Evolutionary conservation across 176 grass and related monocot species (phyloP).

Genomic region (Triticum dicoccoides): DNA sequence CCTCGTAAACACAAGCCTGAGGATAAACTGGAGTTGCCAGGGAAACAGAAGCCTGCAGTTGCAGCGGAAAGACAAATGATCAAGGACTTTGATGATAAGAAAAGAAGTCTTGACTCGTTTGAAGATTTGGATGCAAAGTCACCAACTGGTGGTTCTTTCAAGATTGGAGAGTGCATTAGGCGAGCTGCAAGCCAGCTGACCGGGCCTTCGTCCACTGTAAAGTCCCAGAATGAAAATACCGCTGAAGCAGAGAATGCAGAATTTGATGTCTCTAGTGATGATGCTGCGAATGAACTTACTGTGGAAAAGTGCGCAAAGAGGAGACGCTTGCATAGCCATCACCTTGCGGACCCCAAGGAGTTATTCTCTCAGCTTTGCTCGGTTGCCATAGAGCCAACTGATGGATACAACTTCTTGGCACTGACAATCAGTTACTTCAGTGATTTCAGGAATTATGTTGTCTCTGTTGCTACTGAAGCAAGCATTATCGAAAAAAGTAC

Average conservation of each 20-base stretch:
- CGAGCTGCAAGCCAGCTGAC: conserved; percentile 91
- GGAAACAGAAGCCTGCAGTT: background rate
- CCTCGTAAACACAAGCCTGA: conserved; percentile 67
- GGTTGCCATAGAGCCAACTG: conserved; percentile 56
- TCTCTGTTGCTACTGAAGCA: conserved; percentile 62
- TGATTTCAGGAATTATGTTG: conserved; percentile 72
- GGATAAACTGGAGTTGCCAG: conserved; percentile 38
- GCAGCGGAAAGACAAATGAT: conserved; percentile 8
- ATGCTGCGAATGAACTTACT: conserved; percentile 39
- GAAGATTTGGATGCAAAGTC: conserved; percentile 48
- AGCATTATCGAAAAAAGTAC: conserved; percentile 50
- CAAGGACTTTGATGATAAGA: conserved; percentile 53
- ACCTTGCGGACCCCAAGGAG: conserved; percentile 59
- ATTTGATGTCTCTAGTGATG: conserved; percentile 88
- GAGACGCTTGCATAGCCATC: conserved; percentile 55
- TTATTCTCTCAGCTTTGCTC: conserved; percentile 64
- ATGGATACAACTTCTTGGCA: conserved; percentile 41
- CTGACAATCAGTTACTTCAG: conserved; percentile 68
- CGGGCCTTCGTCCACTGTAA: conserved; percentile 56
- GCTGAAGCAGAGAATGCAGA: conserved; percentile 63
- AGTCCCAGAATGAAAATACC: conserved; percentile 46
- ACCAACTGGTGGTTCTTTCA: conserved; percentile 74
- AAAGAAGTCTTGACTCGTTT: conserved; percentile 48
- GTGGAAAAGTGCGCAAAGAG: conserved; percentile 61
- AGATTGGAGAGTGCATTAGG: conserved; percentile 93